Evolutionary conservation across 345 rosid species (phyloP), one percentile per base, ranked within the genome.

Genomic region (Brassica juncea): DNA sequence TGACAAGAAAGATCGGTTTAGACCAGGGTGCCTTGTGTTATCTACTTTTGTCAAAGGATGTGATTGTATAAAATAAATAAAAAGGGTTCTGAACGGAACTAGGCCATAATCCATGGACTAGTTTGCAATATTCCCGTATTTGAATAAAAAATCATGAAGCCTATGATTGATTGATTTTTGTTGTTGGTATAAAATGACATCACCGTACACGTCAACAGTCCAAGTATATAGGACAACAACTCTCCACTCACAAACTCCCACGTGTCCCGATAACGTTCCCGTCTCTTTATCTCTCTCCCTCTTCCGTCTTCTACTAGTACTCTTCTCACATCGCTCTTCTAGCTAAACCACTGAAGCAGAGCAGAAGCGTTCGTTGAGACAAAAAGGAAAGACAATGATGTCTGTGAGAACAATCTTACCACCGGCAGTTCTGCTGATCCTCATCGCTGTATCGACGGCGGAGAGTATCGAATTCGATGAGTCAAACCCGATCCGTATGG

Each of bases 401-500:
- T 85, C 88, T 84, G 72, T 69, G 42, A 65, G 35, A 35, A 44
- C 65, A 25, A 23, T 57, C 64, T n/a, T 78, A 59, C 25, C 85
- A 25, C 71, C 81, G 57, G 66, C 82, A 52, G 11, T 85, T 74
- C 49, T 86, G 16, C 19, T 90, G 47, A 47, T 84, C 19, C 78
- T 82, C 44, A 31, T 78, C 57, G 68, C 68, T 81, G 57, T 7
- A n/a, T 14, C 57, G 0, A 5, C 57, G 2, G 57, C 57, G 7
- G 19, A 49, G 57, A 49, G 19, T 49, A n/a, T 89, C 27, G 71
- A 44, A 80, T 91, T 89, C 81, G 87, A 92, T n/a, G 94, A 89
- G 25, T 72, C 87, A 68, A 89, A 90, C 34, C 93, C 94, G 34
- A 94, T 90, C 84, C 84, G 89, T 1, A 84, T 92, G 74, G 88